phyloP scores from a whole-genome alignment of 1,139 yeast genomes.

The Candida mesenterica region DNA sequence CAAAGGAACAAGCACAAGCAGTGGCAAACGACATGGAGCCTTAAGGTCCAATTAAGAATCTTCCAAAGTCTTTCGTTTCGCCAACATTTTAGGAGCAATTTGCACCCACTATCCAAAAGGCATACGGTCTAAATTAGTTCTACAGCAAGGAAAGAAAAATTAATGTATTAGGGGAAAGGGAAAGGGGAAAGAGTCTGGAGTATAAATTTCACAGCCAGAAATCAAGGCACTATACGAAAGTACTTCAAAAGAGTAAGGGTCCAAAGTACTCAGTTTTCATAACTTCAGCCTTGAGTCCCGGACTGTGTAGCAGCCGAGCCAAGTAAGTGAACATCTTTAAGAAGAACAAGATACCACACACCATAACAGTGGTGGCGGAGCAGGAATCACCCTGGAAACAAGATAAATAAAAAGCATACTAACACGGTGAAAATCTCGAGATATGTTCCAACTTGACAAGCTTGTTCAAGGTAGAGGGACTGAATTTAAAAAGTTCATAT shows the following conservation, averaged over 20 bases:
- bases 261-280: constrained; percentile 5
- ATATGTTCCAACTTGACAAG: constrained; percentile 3
- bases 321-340: constrained; percentile 2
- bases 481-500: neutral
- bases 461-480: constrained; percentile 10
- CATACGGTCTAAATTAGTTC: too few species aligned
- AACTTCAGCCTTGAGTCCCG: neutral
- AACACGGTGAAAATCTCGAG: too few species aligned
- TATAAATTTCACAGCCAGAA: constrained; percentile 1
- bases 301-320: constrained; percentile 11
- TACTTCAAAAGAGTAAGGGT: constrained; percentile 6
- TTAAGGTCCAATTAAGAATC: too few species aligned
- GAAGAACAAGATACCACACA: constrained; percentile 5
- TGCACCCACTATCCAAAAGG: too few species aligned
- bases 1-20: too few species aligned
- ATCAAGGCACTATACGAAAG: constrained; percentile 1
- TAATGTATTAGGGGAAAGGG: constrained; percentile 6
- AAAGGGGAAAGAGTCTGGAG: constrained; percentile 6
- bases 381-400: too few species aligned
- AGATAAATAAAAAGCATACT: too few species aligned
- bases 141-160: neutral
- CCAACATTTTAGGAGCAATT: too few species aligned
- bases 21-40: too few species aligned
- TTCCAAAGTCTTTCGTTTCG: too few species aligned
- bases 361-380: constrained; percentile 8